Conservation (phyloP, 208 protist genomes). For the Endotrypanum monterogeii region DNA sequence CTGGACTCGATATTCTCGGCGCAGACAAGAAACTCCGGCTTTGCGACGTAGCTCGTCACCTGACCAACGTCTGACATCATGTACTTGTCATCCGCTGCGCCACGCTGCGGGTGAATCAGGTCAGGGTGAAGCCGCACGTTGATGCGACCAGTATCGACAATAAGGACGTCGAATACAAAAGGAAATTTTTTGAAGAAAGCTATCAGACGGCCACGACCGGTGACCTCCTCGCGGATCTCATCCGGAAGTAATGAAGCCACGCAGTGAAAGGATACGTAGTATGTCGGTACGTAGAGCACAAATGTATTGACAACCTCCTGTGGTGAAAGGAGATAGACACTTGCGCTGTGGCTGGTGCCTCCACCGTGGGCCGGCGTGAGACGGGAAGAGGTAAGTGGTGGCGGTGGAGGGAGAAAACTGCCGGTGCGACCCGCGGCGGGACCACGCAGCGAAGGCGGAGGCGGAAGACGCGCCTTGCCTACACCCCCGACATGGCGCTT, state of each 20-base stretch:
- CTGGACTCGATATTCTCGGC: constrained; percentile 68
- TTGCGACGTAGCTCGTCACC: constrained; percentile 65
- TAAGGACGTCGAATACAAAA: constrained; percentile 77
- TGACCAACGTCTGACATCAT: constrained; percentile 84
- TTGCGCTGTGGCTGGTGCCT: constrained; percentile 18
- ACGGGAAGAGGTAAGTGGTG: constrained; percentile 29
- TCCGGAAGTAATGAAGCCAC: constrained; percentile 82
- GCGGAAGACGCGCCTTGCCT: not conserved
- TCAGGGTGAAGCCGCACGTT: constrained; percentile 74
- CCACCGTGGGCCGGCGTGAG: constrained; percentile 20
- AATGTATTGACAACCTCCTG: constrained; percentile 72
- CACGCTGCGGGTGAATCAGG: constrained; percentile 71
- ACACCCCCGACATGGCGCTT: not conserved
- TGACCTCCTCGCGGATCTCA: constrained; percentile 57
- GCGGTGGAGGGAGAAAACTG: constrained; percentile 30
- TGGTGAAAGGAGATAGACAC: constrained; percentile 49
- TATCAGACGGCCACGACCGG: constrained; percentile 57
- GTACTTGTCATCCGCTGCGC: constrained; percentile 83
- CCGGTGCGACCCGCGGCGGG: not conserved
- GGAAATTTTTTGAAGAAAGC: constrained; percentile 64
- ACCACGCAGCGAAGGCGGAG: constrained; percentile 7
- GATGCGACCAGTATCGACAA: constrained; percentile 31
- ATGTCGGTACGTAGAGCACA: constrained; percentile 83
- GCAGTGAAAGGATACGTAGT: constrained; percentile 69
- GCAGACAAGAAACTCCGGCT: constrained; percentile 71